These are phyloP conservation scores for Coemansia sp. DNA, from an alignment of 192 early-diverging fungal genomes.

Conservation along the genomic window DNA sequence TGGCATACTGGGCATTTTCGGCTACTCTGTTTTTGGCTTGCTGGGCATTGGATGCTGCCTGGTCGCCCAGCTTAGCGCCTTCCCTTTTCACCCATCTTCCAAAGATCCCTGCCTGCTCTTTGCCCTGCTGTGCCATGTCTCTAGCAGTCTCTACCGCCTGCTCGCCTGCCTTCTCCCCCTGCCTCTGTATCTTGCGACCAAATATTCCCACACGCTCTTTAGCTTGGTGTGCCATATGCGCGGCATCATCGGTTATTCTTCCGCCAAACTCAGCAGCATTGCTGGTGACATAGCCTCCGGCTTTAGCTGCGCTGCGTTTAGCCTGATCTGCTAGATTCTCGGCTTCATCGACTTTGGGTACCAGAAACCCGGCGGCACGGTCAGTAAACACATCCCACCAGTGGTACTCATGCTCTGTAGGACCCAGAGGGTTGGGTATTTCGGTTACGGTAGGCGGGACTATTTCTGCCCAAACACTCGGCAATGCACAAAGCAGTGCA, in stretches of 20 bases:
- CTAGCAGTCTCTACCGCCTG: constrained; percentile 1
- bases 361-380: constrained; percentile 20
- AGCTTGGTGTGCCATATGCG: not conserved
- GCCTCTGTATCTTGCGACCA: not conserved
- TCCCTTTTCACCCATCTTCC: not conserved
- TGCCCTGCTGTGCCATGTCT: constrained; percentile 6
- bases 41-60: constrained; percentile 11
- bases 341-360: constrained; percentile 13
- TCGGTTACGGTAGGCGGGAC: constrained; percentile 18
- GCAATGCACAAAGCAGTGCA: not conserved
- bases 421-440: constrained; percentile 1
- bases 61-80: constrained; percentile 4
- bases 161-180: not conserved
- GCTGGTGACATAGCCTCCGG: constrained; percentile 15
- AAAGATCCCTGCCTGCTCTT: constrained; percentile 9
- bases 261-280: constrained; percentile 19
- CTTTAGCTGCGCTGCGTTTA: constrained; percentile 8
- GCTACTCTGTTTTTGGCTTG: constrained; percentile 4
- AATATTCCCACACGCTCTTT: not conserved
- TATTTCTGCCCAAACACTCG: constrained; percentile 8
- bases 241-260: constrained; percentile 10
- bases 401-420: constrained; percentile 23
- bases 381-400: constrained; percentile 44
- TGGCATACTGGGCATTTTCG: not conserved
- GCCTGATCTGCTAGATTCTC: constrained; percentile 9